Base-by-base conservation (phyloP, 106 monocot species). In the Dioscorea zingiberensis region DNA sequence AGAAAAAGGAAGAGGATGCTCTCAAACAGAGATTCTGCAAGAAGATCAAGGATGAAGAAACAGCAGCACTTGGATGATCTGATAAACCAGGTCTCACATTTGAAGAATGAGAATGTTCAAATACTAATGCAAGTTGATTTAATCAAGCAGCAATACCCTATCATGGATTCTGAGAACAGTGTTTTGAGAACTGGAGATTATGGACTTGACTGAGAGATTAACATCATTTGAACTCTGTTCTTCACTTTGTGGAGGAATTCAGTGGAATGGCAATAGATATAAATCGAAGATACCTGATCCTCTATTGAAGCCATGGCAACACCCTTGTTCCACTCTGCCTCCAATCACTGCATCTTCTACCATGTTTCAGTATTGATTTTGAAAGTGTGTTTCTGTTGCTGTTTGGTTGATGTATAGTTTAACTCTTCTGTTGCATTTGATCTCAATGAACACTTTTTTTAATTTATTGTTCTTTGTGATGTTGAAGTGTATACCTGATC, bases 21-120 rank as follows among this genome's bases (percentile, higher is more conserved):
- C 15, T 94, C 94, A 10, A 94, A 94, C 73, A 44, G 89, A 32
- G 89, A 94, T 60, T 89, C 94, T 2, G 94, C 94, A 7, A 70
- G 79, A 64, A 66, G 94, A 58, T 94, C 89, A 3, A 70, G 89
- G 55, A 73, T 82, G 84, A 73, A 74, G 69, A 94, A 90, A 81
- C 89, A 90, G 63, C 81, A 89, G 63, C 89, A 77, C 58, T 51
- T 94, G 63, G 81, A 80, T 27, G 82, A 82, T 7, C 73, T 94
- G 58, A 54, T 84, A 18, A 71, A 55, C 55, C 54, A 86, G 44
- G 65, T 55, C 21, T 70, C 81, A 3, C 73, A 60, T 51, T 74
- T 90, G 47, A 76, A 81, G 60, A 58, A 63, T 27, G 84, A 76
- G 71, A 94, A 90, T 66, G 38, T 10, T 3, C 72, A 55, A 54